Base-by-base conservation (phyloP, 2,329 filamentous ascomycete genomes). In the Alternaria gaisen region DNA sequence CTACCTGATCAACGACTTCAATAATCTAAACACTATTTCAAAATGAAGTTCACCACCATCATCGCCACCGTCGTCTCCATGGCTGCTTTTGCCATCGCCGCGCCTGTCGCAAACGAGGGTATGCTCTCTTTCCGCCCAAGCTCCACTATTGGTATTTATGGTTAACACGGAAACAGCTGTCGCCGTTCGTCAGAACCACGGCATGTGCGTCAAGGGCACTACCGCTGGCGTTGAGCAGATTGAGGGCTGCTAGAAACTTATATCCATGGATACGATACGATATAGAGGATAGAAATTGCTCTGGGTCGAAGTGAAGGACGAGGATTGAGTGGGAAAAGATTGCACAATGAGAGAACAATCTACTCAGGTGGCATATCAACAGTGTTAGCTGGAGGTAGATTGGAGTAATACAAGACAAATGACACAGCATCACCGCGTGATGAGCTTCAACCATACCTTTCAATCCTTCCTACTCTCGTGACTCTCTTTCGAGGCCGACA, bases 11-110 rank as follows among this genome's bases (percentile, higher is more conserved):
- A 16, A 48, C 32, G 9, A 34, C 3, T 20, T 10, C 36, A n/a
- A 18, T 52, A 57, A 58, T 47, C 36, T 47, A 55, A 58, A 54
- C 46, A 24, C 43, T 51, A 44, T 62, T 41, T 44, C 66, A 73
- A 70, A 48, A 78, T 78, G 76, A 73, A 77, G 69, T 74, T 78
- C 72, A 68, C 72, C 73, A 69, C 72, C 43, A 47, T 78, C 59
- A 50, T 76, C 66, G 74, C 73, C 56, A 63, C 72, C 59, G 41
- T 78, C 57, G 64, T 77, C 51, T 77, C 75, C 64, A 74, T 78
- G 73, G 75, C 73, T 65, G 72, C 67, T 55, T 67, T 77, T 48
- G 70, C 65, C 63, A 56, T 75, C 32, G 76, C 75, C 26, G 73
- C 72, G 20, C 76, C 76, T 5, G 57, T 74, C 40, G 68, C 67